Evolutionary conservation across 225 moss, liverwort and hornwort species (phyloP).

Genomic region (Ulota crispa): DNA sequence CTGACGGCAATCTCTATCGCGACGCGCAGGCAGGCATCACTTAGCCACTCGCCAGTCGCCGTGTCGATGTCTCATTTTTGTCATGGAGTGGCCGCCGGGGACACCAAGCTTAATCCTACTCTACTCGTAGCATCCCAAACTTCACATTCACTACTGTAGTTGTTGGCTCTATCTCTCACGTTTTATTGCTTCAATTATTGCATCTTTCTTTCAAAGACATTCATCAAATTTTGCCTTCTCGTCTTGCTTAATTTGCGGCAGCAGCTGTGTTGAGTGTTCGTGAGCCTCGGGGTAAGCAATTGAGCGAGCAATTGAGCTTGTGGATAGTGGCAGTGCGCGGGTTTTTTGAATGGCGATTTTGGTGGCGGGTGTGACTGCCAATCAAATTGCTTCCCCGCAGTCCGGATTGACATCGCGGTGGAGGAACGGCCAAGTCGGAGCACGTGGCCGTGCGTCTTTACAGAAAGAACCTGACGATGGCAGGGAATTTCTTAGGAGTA

Average conservation of each 20-base stretch:
- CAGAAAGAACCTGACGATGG: background rate
- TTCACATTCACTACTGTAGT: background rate
- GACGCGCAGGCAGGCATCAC: background rate
- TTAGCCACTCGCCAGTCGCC: background rate
- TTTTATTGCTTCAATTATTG: background rate
- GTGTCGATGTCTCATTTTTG: background rate
- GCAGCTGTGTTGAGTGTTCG: background rate
- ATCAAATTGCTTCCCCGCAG: constrained; percentile 11
- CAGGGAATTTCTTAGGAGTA: background rate
- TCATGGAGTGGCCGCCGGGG: background rate
- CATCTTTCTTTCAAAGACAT: too few species aligned
- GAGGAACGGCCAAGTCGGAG: background rate
- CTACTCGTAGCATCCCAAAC: background rate
- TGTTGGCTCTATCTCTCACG: background rate
- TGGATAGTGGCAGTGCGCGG: background rate
- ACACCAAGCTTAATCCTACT: background rate
- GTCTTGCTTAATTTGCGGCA: background rate
- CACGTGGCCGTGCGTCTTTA: background rate
- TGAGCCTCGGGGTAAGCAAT: background rate
- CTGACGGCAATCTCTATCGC: background rate
- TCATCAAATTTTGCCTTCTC: background rate
- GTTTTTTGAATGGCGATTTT: constrained; percentile 35
- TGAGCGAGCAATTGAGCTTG: constrained; percentile 8
- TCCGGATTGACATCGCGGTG: background rate
- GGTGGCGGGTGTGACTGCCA: constrained; percentile 24